These are phyloP conservation scores for Yamadazyma friedrichii DNA, from an alignment of 1,139 yeast species.

Conservation along the genomic window DNA sequence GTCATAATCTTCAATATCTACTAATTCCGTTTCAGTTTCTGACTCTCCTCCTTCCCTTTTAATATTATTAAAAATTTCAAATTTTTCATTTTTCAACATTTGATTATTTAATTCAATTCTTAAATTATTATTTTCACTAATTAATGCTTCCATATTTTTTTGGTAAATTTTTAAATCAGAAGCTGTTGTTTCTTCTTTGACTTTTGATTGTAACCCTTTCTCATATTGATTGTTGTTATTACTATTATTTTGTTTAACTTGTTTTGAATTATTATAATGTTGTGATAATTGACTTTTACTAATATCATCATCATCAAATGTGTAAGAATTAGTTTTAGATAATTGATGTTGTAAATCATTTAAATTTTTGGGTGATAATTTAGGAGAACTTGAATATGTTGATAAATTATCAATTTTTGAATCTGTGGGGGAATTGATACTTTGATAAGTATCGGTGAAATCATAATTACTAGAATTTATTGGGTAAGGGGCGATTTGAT, in stretches of 20 bases:
- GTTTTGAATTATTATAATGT: neutral
- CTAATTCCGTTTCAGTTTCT: constrained; percentile 8
- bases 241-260: neutral
- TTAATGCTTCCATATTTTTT: constrained; percentile 13
- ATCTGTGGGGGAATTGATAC: neutral
- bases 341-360: constrained; percentile 6
- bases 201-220: constrained; percentile 9
- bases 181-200: constrained; percentile 13
- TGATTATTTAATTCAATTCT: constrained; percentile 8
- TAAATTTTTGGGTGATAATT: constrained; percentile 7
- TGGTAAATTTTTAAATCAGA: constrained; percentile 10
- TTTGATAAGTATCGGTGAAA: neutral
- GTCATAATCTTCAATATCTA: constrained; percentile 24
- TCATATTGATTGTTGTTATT: neutral
- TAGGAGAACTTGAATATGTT: neutral
- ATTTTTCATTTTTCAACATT: neutral
- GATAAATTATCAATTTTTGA: neutral
- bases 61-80: neutral
- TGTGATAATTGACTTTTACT: neutral
- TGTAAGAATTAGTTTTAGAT: constrained; percentile 25
- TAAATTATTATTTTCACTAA: constrained; percentile 14
- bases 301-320: constrained; percentile 21
- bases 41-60: neutral
- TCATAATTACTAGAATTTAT: neutral
- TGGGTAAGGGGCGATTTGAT: neutral